Base-by-base conservation (phyloP, 2,329 filamentous ascomycete genomes). In the Pseudogymnoascus sp. region DNA sequence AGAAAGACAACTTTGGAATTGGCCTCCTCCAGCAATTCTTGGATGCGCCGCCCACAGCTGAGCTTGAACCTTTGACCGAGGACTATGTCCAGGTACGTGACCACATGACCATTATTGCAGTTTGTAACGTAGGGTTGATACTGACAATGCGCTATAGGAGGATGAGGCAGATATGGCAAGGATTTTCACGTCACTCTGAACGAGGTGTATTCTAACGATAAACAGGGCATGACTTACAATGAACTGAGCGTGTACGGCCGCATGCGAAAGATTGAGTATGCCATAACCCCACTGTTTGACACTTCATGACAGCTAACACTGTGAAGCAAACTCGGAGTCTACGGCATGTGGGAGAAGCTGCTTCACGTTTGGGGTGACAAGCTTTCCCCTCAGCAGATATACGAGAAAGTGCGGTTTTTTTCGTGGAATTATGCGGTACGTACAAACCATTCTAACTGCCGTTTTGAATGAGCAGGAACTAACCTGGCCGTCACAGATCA, bases 1-100 rank as follows among this genome's bases (percentile, higher is more conserved):
- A 72, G 16, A 76, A 80, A 37, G 91, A 89, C 69, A 73, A 81
- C 4, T 56, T 56, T 56, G 46, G 46, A 6, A 74, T 93, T 1
- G 86, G 87, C 0, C 83, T 88, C 62, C 80, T 91, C 1, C 74
- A 84, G 8, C 80, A 84, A 8, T 93, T 92, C 75, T 74, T 92
- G 40, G 77, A 79, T 11, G 88, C 86, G 0, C 77, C 78, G 0
- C 85, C 85, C 3, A 87, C 84, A 0, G 85, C 85, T 3, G 86
- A 88, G 70, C 77, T 84, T 5, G 83, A 88, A 68, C 88, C 88
- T 6, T 84, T 89, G 56, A 88, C 86, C 0, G 79, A 81, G 1
- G 78, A 78, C 14, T 88, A 89, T 68, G 76, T 79, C 1, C 79
- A 81, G 66, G 46, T 56, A 56, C 2, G 46, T 16, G 25, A 12